Evolutionary conservation across 2,329 filamentous ascomycete species (phyloP), one percentile per base, ranked within the genome.

Genomic region (Aspergillus fischeri): DNA sequence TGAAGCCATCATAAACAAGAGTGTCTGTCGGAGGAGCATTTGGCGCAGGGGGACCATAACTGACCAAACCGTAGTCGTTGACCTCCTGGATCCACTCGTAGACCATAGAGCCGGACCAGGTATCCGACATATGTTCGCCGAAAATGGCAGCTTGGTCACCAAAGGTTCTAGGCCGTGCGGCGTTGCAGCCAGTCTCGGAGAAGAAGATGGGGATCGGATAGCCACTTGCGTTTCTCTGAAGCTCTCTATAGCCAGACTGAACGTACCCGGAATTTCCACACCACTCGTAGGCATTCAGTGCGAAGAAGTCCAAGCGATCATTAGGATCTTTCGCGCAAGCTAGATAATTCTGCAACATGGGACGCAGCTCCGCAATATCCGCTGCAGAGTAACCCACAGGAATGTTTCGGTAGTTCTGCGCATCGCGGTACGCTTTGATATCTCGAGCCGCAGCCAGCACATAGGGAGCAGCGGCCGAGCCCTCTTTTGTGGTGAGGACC

Each of bases 1-100:
- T 82, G 73, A 82, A 92, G 35, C 90, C 88, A 64, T 85, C 90
- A 57, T 80, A 77, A 50, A 87, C 75, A 55, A 79, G 72, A 14
- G 82, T 78, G n/a, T 81, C 83, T 1, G 80, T 79, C n/a, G 73
- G 77, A 6, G 78, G 78, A 8, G 81, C 83, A 2, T 80, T 75
- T 38, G 79, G 80, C 10, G 80, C 81, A n/a, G 78, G 74, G 3
- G 83, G 77, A 1, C 88, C 90, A 70, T 96, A 96, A 21, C 82
- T 86, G 65, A 95, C 83, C 38, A 96, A 80, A 42, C 91, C 91
- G 73, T 95, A 96, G 67, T 90, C 75, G 73, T 96, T 95, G 52
- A 83, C 79, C 74, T 95, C 91, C 70, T 93, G 78, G 61, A 95
- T 91, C 91, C 91, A 96, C 71, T 96, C 91, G 75, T 96, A 95